Conservation (phyloP, 2,329 filamentous ascomycete genomes). For the Huntiella decipiens region DNA sequence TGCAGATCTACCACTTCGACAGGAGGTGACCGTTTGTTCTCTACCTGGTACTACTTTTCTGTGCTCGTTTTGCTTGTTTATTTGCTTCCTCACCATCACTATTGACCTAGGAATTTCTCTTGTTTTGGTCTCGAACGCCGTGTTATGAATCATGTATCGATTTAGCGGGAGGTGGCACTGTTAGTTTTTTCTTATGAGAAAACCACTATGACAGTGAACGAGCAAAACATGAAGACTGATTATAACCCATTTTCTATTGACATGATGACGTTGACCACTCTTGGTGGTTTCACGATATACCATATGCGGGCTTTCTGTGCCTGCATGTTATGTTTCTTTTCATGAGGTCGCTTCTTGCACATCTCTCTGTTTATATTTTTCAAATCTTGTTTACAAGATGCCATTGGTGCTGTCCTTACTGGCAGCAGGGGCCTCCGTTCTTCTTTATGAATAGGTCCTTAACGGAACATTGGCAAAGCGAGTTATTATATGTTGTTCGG, state of each 20-base stretch:
- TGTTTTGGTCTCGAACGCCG: too few relatives aligned
- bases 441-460: slow-evolving; percentile 40
- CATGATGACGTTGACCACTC: neutral
- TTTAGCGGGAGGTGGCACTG: neutral
- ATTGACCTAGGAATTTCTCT: too few relatives aligned
- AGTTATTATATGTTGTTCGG: slow-evolving; percentile 5
- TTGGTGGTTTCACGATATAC: neutral
- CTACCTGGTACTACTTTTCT: too few relatives aligned
- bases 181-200: neutral
- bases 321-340: too few relatives aligned
- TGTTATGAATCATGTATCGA: too few relatives aligned
- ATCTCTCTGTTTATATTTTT: neutral
- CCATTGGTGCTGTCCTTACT: slow-evolving; percentile 47
- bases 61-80: too few relatives aligned
- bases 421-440: slow-evolving; percentile 38
- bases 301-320: neutral
- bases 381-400: slow-evolving; percentile 13
- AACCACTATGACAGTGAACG: slow-evolving; percentile 3
- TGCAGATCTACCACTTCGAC: too few relatives aligned
- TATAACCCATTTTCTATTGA: neutral
- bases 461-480: slow-evolving; percentile 56
- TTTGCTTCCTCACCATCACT: too few relatives aligned
- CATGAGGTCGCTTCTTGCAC: neutral
- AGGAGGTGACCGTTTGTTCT: too few relatives aligned
- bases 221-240: neutral